Evolutionary conservation across 2,329 filamentous ascomycete genomes (phyloP).

Genomic region (Exophiala phaeomuriformis): DNA sequence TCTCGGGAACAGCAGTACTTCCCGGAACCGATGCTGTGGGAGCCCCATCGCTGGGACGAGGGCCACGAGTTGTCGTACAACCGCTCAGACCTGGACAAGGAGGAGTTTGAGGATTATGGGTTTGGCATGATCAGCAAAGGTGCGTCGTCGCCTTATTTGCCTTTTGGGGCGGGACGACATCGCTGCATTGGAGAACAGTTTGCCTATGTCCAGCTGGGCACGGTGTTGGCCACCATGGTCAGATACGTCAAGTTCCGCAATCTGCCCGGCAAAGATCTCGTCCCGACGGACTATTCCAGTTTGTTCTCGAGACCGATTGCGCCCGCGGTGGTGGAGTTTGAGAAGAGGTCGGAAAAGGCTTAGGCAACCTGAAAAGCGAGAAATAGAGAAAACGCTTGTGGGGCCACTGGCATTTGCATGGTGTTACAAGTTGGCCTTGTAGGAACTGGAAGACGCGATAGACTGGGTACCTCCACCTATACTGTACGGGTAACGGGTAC

Average conservation of each 20-base stretch:
- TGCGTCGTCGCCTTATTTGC: slow-evolving; percentile 79
- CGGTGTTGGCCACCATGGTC: slow-evolving; percentile 70
- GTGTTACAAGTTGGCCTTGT: no score
- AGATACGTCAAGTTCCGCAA: slow-evolving; percentile 74
- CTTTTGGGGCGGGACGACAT: slow-evolving; percentile 88
- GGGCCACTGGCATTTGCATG: no score
- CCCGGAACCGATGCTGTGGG: slow-evolving; percentile 73
- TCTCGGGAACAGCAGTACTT: slow-evolving; percentile 67
- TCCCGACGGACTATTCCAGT: slow-evolving; percentile 61
- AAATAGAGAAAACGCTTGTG: not conserved
- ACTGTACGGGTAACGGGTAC: no score
- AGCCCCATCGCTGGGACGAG: slow-evolving; percentile 83
- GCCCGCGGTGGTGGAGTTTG: slow-evolving; percentile 42
- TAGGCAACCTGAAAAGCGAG: not conserved
- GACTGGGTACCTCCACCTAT: no score
- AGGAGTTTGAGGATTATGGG: slow-evolving; percentile 83
- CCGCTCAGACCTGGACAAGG: slow-evolving; percentile 44
- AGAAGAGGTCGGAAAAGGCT: slow-evolving; percentile 15
- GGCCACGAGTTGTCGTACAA: slow-evolving; percentile 48
- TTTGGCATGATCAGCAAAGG: slow-evolving; percentile 92
- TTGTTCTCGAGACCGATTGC: slow-evolving; percentile 61
- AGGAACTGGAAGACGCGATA: no score
- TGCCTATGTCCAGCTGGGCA: slow-evolving; percentile 84
- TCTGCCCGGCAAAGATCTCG: slow-evolving; percentile 61
- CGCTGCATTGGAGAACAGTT: slow-evolving; percentile 96